Base-by-base conservation (phyloP, 441 rosid genomes). In the Gossypium schwendimanii region DNA sequence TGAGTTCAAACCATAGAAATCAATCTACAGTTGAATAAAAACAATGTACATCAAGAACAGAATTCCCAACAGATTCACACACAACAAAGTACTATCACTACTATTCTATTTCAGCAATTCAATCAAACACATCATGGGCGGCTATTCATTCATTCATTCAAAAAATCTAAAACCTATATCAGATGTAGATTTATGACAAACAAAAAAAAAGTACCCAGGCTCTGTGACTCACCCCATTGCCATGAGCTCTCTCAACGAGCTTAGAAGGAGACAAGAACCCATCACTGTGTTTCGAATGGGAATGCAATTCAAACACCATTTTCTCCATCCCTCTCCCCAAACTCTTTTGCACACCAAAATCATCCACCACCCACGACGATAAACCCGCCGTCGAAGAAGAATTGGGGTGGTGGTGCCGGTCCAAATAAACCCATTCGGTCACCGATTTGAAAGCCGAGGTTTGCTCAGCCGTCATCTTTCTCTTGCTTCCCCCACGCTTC, bases 261-360 rank as follows among this genome's bases (percentile, higher is more conserved):
- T 89, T 94, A 3, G 93, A 80, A 75, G 99, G 99, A 12, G 98
- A 85, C 74, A 94, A 77, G 81, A 82, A 94, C 20, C 98, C 98
- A 80, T 94, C 98, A 77, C 98, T 94, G 78, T 60, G 87, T 76
- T 92, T 94, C 58, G 97, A 87, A 82, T 94, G 98, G 10, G 91
- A 87, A 74, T 94, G 98, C 81, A 92, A 82, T 81, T 94, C 98
- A 75, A 92, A 94, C 1, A 87, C 84, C 73, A 87, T 33, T 73
- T 78, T 91, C 31, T 87, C 84, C 60, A 65, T 73, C n/a, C 66
- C 82, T 52, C 79, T 55, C 10, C 77, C 82, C 9, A 12, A 9
- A 61, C 75, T 73, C 81, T 73, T 86, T 58, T 78, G 88, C 12
- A 87, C 89, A 53, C 87, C 83, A 50, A 89, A 89, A 75, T 82